Conservation (phyloP, 2,329 filamentous ascomycete species). For the Paraphaeosphaeria sporulosa region DNA sequence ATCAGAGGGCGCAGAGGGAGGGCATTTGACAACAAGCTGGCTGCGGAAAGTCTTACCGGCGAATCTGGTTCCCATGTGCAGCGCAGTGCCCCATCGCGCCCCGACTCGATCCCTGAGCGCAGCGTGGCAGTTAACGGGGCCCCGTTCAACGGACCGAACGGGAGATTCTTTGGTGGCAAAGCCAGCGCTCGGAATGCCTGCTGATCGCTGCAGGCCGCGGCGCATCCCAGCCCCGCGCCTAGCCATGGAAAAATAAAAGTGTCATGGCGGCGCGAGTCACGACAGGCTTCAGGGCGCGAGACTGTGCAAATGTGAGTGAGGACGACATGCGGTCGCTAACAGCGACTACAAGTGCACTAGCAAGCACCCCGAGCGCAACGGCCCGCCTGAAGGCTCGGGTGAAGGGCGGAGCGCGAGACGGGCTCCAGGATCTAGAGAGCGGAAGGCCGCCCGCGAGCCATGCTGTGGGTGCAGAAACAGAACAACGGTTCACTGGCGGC, state of each 20-base stretch:
- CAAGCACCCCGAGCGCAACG: slow-evolving; percentile 23
- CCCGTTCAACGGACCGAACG: neutral
- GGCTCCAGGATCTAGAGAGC: slow-evolving; percentile 2
- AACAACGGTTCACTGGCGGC: neutral
- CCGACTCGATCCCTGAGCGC: neutral
- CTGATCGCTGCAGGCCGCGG: slow-evolving; percentile 17
- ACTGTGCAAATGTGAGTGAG: neutral
- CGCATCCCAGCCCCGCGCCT: neutral
- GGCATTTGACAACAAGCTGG: neutral
- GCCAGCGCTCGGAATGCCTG: slow-evolving; percentile 20
- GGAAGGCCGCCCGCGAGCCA: slow-evolving; percentile 5
- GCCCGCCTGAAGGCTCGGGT: slow-evolving; percentile 23
- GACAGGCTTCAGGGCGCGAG: neutral
- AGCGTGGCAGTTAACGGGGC: slow-evolving; percentile 1
- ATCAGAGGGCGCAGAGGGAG: neutral
- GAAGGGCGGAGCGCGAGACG: neutral
- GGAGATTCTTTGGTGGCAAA: slow-evolving; percentile 25
- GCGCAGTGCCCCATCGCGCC: slow-evolving; percentile 7
- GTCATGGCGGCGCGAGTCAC: neutral
- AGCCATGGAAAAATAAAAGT: neutral
- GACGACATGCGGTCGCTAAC: neutral
- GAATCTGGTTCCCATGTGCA: slow-evolving; percentile 1
- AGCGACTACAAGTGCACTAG: slow-evolving; percentile 24
- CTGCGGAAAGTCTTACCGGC: neutral
- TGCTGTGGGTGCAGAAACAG: neutral